Evolutionary conservation across 75 land plant genomes (phyloP), one percentile per base, ranked within the genome.

Genomic region (Cupressus sempervirens): DNA sequence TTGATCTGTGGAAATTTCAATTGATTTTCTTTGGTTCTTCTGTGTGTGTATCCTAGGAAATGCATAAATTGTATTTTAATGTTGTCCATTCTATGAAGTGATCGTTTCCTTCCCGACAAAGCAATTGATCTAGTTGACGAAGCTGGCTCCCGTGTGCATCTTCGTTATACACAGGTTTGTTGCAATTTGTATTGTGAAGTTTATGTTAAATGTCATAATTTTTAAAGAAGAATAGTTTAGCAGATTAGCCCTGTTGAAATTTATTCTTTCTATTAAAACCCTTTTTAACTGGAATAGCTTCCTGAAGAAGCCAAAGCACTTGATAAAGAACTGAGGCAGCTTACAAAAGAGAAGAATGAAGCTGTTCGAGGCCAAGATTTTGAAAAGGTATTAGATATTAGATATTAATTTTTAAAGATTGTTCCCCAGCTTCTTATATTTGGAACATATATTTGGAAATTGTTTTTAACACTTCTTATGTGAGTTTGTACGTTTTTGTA

Each of bases 91-190:
- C 29, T 45, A 26, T 81, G 87, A 91, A 95, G 97, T 91, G 99
- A 97, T 76, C 98, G 99, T 11, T 96, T 96, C 86, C 90, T 97
- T 3, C 99, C 99, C 36, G 99, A 97, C 87, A 97, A 97, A 87
- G 99, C 99, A 43, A 97, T 97, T 90, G 99, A 97, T 84, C 89
- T 97, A 85, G 88, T 97, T 90, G 99, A 97, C 84, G 99, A 97
- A 86, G 99, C 99, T 87, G 99, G 99, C 83, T 96, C 98, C 85
- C 95, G 95, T 3, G 99, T 97, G 38, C 94, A 98, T 18, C 94
- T 97, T 82, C 93, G 90, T n/a, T 94, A 97, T 91, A 95, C 98
- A 68, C 94, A 95, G 97, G 98, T 93, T n/a, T 3, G 86, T 84
- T 76, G 7, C 15, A 32, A 46, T 56, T 65, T 1, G 34, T 84